Percentiles rank a stretch among this genome's conserved stretches.
These are phyloP conservation scores for Tolypocladium cylindrosporum DNA, from an alignment of 2,329 filamentous ascomycete species.

Conservation along the genomic window DNA sequence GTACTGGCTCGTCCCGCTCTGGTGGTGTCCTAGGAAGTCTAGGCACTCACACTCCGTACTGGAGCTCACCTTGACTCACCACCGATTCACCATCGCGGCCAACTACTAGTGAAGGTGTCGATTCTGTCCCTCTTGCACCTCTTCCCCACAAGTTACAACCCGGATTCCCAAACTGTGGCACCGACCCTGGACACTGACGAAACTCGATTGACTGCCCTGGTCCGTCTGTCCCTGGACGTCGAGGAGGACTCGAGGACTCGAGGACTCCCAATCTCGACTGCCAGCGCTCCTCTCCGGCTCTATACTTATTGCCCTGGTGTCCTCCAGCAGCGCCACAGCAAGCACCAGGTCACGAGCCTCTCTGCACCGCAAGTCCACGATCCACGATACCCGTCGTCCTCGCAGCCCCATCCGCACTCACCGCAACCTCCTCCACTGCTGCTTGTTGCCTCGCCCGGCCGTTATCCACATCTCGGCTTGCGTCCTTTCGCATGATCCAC, in stretches of 20 bases:
- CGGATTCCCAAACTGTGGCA: background rate
- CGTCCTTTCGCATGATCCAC: slow-evolving; percentile 1
- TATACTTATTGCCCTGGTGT: background rate
- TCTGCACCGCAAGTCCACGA: background rate
- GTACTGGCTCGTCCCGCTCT: background rate
- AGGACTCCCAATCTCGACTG: background rate
- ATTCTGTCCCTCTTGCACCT: background rate
- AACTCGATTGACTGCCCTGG: background rate
- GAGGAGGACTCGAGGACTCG: too few relatives aligned
- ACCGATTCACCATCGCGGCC: background rate
- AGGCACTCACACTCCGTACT: too few relatives aligned
- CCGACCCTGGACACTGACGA: background rate
- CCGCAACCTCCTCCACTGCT: too few relatives aligned
- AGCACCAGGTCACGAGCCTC: background rate
- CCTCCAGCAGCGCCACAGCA: background rate
- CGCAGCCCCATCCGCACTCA: background rate
- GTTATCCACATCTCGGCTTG: background rate
- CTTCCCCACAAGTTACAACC: background rate
- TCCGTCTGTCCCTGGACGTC: background rate
- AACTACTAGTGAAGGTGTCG: too few relatives aligned
- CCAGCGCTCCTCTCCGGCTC: background rate
- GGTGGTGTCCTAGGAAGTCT: background rate
- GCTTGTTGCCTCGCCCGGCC: too few relatives aligned
- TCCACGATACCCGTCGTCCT: background rate
- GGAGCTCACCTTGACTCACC: too few relatives aligned